Conservation (phyloP, 345 rosid species). For the Bruguiera sexangula region DNA sequence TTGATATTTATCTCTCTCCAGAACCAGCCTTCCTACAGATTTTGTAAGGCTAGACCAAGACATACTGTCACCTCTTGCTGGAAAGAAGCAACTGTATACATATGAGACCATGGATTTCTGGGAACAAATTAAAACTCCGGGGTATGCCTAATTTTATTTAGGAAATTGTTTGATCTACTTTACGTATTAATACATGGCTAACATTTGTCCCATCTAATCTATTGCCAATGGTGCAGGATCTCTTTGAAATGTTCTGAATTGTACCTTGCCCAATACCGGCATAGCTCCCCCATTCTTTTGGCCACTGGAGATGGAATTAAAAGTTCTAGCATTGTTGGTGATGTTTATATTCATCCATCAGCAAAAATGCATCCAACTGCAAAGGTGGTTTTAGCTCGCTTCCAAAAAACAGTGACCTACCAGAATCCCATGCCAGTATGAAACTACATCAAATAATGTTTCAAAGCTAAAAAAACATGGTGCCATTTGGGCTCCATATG, state of each 20-base stretch:
- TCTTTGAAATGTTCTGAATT: slow-evolving; percentile 69
- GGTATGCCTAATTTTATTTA: slow-evolving; percentile 36
- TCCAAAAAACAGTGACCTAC: not conserved
- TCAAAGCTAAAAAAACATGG: not conserved
- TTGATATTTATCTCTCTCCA: slow-evolving; percentile 17
- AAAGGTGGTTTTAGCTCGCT: slow-evolving; percentile 40
- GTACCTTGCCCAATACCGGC: slow-evolving; percentile 61
- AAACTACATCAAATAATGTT: not conserved
- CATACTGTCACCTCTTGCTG: slow-evolving; percentile 92
- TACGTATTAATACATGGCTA: not conserved
- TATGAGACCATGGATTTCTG: slow-evolving; percentile 89
- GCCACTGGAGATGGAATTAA: slow-evolving; percentile 52
- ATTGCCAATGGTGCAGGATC: slow-evolving; percentile 34
- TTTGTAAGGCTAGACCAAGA: slow-evolving; percentile 91
- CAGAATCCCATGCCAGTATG: not conserved
- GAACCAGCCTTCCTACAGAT: slow-evolving; percentile 56
- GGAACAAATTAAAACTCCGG: slow-evolving; percentile 97
- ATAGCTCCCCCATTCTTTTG: slow-evolving; percentile 54
- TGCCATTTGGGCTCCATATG: not conserved
- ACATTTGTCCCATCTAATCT: slow-evolving; percentile 6
- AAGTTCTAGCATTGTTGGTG: slow-evolving; percentile 53
- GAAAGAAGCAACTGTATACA: slow-evolving; percentile 77
- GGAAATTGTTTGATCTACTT: not conserved
- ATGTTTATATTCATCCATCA: slow-evolving; percentile 80
- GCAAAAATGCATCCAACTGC: slow-evolving; percentile 85